Evolutionary conservation across 139 green algal species (phyloP), one percentile per base, ranked within the genome.

Genomic region (Nannochloris sp.): DNA sequence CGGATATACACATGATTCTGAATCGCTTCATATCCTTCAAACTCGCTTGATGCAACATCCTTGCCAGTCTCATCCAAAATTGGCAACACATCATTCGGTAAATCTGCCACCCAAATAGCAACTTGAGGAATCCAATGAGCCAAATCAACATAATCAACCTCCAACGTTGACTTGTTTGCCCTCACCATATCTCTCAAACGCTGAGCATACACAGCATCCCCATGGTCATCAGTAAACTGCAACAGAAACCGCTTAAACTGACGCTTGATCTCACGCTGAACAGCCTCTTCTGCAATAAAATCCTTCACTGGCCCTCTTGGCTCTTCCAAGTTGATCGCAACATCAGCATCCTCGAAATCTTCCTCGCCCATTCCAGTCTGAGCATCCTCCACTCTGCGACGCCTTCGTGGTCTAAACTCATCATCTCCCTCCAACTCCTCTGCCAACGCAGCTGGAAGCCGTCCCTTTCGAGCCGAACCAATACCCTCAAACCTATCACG

Each of bases 81-180:
- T 17, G 76, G 65, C 36, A 99, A 70, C 77, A 96, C 85, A 49
- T 73, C 57, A 17, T 66, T 65, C 1, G 94, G 93, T 8, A 72
- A 69, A 58, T 96, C 87, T 3, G 89, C 85, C 59, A 91, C 57
- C 80, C 83, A 96, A 50, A 94, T 83, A 31, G 86, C 87, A 23
- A 97, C 67, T 6, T 79, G 65, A 10, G 65, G 70, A 26, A 80
- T 67, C 14, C 69, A 68, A 40, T 61, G 64, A 25, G 71, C 71
- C 61, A 98, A 80, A 75, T 99, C 78, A 25, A 65, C 45, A 70
- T 90, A 98, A 60, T 82, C 69, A 10, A 99, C 81, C 62, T 96
- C 84, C 65, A 99, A 76, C 53, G 63, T 84, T 65, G 82, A 73
- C 45, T 74, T 71, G 75, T 93, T 92, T 66, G 66, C 81, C 3